phyloP scores from a whole-genome alignment of 768 basidiomycete genomes.

The Trichaptum fuscoviolaceum region DNA sequence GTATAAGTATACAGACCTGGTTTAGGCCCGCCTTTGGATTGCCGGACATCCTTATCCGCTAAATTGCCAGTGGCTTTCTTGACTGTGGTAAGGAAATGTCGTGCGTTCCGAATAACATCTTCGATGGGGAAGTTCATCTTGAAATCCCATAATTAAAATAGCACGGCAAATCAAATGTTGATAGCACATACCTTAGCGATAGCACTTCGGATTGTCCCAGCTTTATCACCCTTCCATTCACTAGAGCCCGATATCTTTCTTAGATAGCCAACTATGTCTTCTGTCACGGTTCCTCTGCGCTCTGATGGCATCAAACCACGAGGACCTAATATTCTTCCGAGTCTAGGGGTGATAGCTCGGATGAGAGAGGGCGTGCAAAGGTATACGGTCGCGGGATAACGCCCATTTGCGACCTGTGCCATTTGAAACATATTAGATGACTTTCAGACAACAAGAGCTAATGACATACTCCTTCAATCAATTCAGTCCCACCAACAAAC shows the following conservation, averaged over 20 bases:
- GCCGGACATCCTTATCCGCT: constrained; percentile 45
- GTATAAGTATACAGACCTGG: constrained; percentile 30
- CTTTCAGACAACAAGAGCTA: constrained; percentile 5
- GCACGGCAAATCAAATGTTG: constrained; percentile 6
- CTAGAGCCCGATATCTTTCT: constrained; percentile 71
- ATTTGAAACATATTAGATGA: constrained; percentile 8
- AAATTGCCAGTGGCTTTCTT: constrained; percentile 70
- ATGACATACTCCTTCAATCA: constrained; percentile 76
- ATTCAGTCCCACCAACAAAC: constrained; percentile 84
- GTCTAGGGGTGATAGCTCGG: constrained; percentile 68
- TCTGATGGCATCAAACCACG: constrained; percentile 94
- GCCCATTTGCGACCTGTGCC: constrained; percentile 63
- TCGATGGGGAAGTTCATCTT: constrained; percentile 71
- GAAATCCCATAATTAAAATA: not conserved
- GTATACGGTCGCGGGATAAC: constrained; percentile 76
- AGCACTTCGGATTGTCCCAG: constrained; percentile 77
- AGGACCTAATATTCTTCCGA: constrained; percentile 78
- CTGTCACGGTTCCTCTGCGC: constrained; percentile 89
- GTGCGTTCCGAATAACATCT: constrained; percentile 75
- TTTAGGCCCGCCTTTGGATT: constrained; percentile 32
- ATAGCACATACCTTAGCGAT: constrained; percentile 60
- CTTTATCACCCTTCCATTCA: constrained; percentile 92
- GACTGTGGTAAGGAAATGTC: constrained; percentile 68
- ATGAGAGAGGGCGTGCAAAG: constrained; percentile 79
- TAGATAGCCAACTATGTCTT: constrained; percentile 81